Percentiles rank a stretch among this genome's conserved stretches.
Evolutionary conservation across 129 eudicot genomes (phyloP).

Genomic region (Chrysanthemum seticuspe): DNA sequence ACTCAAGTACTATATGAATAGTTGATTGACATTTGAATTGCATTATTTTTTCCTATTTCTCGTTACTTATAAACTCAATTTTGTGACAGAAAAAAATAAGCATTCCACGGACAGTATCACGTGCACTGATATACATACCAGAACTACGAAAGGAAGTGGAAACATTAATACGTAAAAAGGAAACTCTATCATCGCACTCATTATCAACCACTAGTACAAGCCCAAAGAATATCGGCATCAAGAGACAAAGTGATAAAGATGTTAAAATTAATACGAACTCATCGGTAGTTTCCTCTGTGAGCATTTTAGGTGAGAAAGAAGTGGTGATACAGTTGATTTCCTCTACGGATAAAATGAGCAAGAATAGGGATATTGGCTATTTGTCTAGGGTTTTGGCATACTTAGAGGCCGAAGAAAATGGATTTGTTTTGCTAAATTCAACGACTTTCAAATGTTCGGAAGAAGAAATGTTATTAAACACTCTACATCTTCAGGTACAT

Average conservation of each 20-base stretch:
- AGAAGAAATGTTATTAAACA: constrained; percentile 32
- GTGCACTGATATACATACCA: constrained; percentile 71
- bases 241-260: constrained; percentile 17
- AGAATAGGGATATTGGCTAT: constrained; percentile 7
- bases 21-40: no score
- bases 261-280: neutral
- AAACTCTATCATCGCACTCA: constrained; percentile 23
- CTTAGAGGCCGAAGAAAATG: constrained; percentile 36
- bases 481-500: constrained; percentile 46
- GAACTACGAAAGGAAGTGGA: constrained; percentile 68
- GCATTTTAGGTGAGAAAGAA: constrained; percentile 39
- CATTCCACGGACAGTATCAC: constrained; percentile 68
- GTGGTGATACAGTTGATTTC: constrained; percentile 42
- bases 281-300: constrained; percentile 25
- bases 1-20: no score
- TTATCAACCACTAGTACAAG: neutral
- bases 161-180: constrained; percentile 41
- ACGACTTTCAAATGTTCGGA: constrained; percentile 35
- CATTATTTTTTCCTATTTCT: no score
- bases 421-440: constrained; percentile 36
- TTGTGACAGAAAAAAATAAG: constrained; percentile 64
- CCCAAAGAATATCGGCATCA: neutral
- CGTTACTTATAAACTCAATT: neutral
- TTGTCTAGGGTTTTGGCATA: constrained; percentile 28
- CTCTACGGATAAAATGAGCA: constrained; percentile 20